Percentiles rank a stretch among this genome's conserved stretches.
These are phyloP conservation scores for Willaertia magna DNA, from an alignment of 208 protist genomes.

Conservation along the genomic window DNA sequence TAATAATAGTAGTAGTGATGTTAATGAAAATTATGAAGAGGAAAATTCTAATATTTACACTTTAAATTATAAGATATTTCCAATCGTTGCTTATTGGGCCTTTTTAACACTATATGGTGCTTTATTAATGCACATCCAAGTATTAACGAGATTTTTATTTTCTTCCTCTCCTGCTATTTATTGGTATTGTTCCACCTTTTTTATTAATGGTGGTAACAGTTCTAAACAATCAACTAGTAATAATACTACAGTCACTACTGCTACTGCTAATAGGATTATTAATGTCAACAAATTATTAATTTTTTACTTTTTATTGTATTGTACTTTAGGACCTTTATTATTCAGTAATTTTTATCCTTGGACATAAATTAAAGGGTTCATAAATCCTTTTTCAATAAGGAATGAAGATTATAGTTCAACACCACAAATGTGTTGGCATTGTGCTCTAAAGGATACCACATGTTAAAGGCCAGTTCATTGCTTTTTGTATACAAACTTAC, in stretches of 20 bases:
- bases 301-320: background rate
- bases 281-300: background rate
- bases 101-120: background rate
- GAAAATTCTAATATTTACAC: background rate
- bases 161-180: background rate
- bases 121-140: background rate
- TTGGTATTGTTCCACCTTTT: background rate
- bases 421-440: too few relatives aligned
- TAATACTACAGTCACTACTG: too few relatives aligned
- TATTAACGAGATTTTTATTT: background rate
- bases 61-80: background rate
- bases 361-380: too few relatives aligned
- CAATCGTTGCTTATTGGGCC: background rate
- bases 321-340: background rate
- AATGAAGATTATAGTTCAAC: too few relatives aligned
- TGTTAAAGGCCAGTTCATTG: too few relatives aligned
- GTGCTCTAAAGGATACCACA: too few relatives aligned
- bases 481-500: too few relatives aligned
- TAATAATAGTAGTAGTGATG: background rate
- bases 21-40: background rate
- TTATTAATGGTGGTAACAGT: too few relatives aligned
- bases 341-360: conserved; percentile 13
- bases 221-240: too few relatives aligned
- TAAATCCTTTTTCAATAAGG: too few relatives aligned
- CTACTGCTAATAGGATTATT: background rate